Conservation (phyloP, 2,329 filamentous ascomycete genomes). For the Didymella exigua region DNA sequence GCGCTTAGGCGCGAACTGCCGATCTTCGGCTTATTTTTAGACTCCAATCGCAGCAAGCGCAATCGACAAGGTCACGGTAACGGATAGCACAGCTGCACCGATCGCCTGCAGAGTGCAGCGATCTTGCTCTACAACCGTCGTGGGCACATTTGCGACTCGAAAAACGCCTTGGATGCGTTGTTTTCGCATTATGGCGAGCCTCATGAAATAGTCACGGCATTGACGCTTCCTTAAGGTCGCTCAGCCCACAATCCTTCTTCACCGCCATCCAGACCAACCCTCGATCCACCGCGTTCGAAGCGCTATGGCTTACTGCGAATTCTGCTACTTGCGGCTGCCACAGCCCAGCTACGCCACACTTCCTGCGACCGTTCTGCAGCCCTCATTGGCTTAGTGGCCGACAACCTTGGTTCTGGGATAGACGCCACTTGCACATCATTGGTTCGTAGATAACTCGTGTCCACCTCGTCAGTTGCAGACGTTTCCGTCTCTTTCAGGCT, state of each 20-base stretch:
- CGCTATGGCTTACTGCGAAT: conserved; percentile 2
- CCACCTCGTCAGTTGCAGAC: conserved; percentile 12
- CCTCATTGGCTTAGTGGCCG: conserved; percentile 20
- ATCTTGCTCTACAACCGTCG: background rate
- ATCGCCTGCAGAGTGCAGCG: conserved; percentile 16
- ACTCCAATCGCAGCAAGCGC: conserved; percentile 11
- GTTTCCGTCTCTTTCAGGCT: conserved; percentile 11
- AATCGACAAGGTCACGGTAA: conserved; percentile 22
- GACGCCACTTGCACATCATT: conserved; percentile 20
- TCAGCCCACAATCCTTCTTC: conserved; percentile 1
- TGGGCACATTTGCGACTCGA: background rate
- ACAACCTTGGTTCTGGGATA: conserved; percentile 14
- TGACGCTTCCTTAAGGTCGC: background rate
- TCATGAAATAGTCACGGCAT: background rate
- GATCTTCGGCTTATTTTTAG: conserved; percentile 18
- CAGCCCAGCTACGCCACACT: conserved; percentile 24
- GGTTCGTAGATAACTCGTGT: conserved; percentile 15
- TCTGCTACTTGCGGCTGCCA: conserved; percentile 9
- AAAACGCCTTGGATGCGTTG: background rate
- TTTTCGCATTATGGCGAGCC: background rate
- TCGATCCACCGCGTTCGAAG: conserved; percentile 2
- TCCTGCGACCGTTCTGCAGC: conserved; percentile 1
- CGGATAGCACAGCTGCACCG: conserved; percentile 17
- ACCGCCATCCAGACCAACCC: background rate
- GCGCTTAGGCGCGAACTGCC: conserved; percentile 25